Base-by-base conservation (phyloP, 176 grass and related monocot genomes). In the Aegilops tauschii region DNA sequence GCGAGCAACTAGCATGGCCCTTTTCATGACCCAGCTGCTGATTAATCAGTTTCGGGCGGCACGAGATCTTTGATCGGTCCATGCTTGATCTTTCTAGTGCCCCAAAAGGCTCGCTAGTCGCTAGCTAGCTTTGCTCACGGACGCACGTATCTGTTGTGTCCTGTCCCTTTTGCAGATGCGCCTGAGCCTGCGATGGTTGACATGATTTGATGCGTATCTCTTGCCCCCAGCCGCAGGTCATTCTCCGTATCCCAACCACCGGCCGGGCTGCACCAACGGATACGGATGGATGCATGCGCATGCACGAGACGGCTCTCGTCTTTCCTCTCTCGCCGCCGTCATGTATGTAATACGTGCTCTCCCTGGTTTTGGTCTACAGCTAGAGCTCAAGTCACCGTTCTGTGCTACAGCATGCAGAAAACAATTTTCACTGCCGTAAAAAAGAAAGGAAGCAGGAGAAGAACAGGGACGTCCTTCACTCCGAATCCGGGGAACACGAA, bases 401-500 rank as follows among this genome's bases (percentile, higher is more conserved):
- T 31, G 44, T 47, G 44, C 4, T 47, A 13, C 21, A 23, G 70
- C n/a, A 27, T 3, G 11, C 10, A 73, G 8, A 10, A 44, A 83
- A 13, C 17, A 0, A 34, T 52, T 66, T 66, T 18, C 62, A 29
- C 30, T 10, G 32, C 47, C 21, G 80, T 82, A 69, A 82, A 34
- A 54, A 16, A 52, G 12, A 6, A 11, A 18, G 1, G 9, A 12
- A 50, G 5, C 4, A 2, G 16, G 0, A 6, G 50, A 25, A 64
- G 34, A 54, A 12, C 11, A 44, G 76, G 42, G 3, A 14, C 12
- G 14, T 11, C 45, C 66, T 67, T 79, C 17, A 27, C 58, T 83
- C 67, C 8, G 67, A 74, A 68, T 1, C 66, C 45, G 4, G 74
- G 74, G 16, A 83, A 31, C 80, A 87, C 80, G 58, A 83, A 1